Evolutionary conservation across 345 rosid genomes (phyloP).

Genomic region (Sapria himalayana): DNA sequence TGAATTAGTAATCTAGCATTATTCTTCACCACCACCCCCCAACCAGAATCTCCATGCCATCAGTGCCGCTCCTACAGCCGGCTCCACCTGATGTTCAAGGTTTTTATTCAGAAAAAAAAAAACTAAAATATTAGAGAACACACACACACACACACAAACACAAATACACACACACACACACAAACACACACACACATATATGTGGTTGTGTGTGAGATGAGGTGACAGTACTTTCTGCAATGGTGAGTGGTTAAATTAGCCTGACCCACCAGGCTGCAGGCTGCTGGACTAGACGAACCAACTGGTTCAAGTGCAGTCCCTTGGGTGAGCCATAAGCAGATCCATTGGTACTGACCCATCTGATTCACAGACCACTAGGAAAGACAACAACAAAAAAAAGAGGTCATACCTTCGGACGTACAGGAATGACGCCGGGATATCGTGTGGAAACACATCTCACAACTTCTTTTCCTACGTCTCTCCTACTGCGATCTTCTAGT

Average conservation of each 20-base stretch:
- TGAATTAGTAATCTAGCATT: not conserved
- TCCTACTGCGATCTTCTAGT: conserved; percentile 40
- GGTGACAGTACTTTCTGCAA: too few species aligned
- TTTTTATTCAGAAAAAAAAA: not conserved
- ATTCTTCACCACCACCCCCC: not conserved
- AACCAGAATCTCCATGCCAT: conserved; percentile 30
- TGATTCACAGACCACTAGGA: too few species aligned
- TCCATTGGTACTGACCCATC: too few species aligned
- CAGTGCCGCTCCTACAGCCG: conserved; percentile 58
- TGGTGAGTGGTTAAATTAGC: too few species aligned
- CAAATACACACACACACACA: too few species aligned
- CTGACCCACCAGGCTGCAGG: not conserved
- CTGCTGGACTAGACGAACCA: too few species aligned
- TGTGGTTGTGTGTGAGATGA: too few species aligned
- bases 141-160: too few species aligned
- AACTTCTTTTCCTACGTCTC: conserved; percentile 62
- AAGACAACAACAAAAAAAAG: not conserved
- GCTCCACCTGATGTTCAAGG: conserved; percentile 50
- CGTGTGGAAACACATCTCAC: conserved; percentile 26
- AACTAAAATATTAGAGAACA: too few species aligned
- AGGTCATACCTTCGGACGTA: conserved; percentile 38
- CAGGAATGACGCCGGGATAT: conserved; percentile 29
- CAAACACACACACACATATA: too few species aligned
- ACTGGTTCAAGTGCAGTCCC: too few species aligned
- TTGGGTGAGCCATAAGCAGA: too few species aligned